Base-by-base conservation (phyloP, 352 stramenopile genomes). In the Pythium pyrilobum region DNA sequence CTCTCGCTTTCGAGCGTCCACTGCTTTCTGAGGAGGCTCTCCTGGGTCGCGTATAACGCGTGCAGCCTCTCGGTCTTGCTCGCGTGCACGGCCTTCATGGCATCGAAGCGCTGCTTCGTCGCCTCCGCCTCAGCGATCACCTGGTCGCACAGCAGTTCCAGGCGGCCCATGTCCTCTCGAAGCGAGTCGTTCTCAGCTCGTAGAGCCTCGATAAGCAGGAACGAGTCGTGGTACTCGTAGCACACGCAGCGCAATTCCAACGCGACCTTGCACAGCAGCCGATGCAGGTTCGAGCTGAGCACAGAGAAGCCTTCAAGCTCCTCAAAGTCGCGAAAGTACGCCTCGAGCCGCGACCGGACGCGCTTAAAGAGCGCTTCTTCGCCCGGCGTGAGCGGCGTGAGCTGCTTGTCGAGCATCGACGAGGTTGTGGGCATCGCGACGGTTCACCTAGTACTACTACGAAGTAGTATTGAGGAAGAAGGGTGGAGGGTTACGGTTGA, bases 281-380 rank as follows among this genome's bases (percentile, higher is more conserved):
- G 59, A 44, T 73, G 48, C 29, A 74, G 47, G 29, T 73, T 77
- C n/a, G 36, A 48, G 7, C 39, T 42, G 5, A 75, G 59, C 37
- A 72, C 46, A 2, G 58, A 50, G 50, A 74, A 80, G 2, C 70
- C 70, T 41, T 81, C 71, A 23, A 73, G 58, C 54, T 77, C 56
- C 33, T 81, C 62, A 41, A 80, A 75, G 27, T 61, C 49, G 11
- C 51, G 52, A 23, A 76, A 79, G 42, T 76, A 71, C 15, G 47
- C 33, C 21, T 62, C 56, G 10, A 81, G 44, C 12, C 66, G 67
- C 39, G 40, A 28, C 36, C 52, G 55, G 29, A 71, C 56, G 10
- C 60, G 54, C 31, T 59, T 34, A 32, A 70, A 74, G 34, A 72
- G 50, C 33, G 69, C 56, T 47, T 79, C 69, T 60, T 79, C 63